Evolutionary conservation across 768 basidiomycete species (phyloP).

Genomic region (Leccinum rimulosum): DNA sequence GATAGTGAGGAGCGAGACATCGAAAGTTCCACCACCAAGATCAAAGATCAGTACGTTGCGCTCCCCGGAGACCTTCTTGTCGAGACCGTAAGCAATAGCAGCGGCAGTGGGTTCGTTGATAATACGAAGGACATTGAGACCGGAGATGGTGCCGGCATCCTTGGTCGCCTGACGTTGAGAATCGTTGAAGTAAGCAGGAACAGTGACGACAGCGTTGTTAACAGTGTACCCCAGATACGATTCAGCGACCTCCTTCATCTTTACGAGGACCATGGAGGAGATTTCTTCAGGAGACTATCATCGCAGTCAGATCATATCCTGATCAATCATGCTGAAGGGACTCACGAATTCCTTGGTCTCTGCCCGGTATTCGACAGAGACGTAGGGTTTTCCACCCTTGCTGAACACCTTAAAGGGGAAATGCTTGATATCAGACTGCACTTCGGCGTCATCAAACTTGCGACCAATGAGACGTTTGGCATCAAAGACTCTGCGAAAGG

Average conservation of each 20-base stretch:
- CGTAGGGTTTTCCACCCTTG: slow-evolving; percentile 86
- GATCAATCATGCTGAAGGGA: not conserved
- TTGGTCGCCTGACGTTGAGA: slow-evolving; percentile 98
- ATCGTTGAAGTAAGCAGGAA: slow-evolving; percentile 99
- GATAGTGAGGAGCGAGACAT: slow-evolving; percentile 94
- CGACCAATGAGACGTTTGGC: slow-evolving; percentile 98
- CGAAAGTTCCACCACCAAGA: slow-evolving; percentile 97
- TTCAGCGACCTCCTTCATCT: slow-evolving; percentile 99
- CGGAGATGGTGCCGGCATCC: slow-evolving; percentile 93
- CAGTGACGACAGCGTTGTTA: slow-evolving; percentile 91
- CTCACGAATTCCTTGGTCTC: slow-evolving; percentile 92
- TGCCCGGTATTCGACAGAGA: slow-evolving; percentile 87
- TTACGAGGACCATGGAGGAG: slow-evolving; percentile 94
- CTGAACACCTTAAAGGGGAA: slow-evolving; percentile 92
- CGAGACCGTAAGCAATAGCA: slow-evolving; percentile 97
- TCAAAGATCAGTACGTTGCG: slow-evolving; percentile 98
- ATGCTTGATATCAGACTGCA: slow-evolving; percentile 82
- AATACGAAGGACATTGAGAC: slow-evolving; percentile 94
- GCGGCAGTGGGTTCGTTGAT: slow-evolving; percentile 99
- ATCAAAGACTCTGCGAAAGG: slow-evolving; percentile 76
- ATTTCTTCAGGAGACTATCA: slow-evolving; percentile 90
- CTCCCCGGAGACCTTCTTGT: slow-evolving; percentile 88
- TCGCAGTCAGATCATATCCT: slow-evolving; percentile 19
- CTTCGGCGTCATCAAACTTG: slow-evolving; percentile 83
- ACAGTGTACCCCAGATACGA: slow-evolving; percentile 86